These are phyloP conservation scores for Jackrogersella multiformis DNA, from an alignment of 495 filamentous ascomycete genomes.

Conservation along the genomic window DNA sequence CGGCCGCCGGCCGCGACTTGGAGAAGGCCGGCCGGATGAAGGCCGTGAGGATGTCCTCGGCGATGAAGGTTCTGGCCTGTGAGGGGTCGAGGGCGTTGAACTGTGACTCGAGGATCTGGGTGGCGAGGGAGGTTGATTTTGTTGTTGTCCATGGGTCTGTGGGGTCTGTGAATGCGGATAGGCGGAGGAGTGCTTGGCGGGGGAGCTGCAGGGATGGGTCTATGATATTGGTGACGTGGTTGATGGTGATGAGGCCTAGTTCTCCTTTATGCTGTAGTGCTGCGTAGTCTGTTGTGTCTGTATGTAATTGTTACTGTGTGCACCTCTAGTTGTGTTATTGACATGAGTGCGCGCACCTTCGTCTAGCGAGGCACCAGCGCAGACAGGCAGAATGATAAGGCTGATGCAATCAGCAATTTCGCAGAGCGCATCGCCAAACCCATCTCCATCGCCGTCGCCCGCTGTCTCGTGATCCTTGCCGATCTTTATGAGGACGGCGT, in stretches of 20 bases:
- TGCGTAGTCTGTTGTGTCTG: slow-evolving; percentile 40
- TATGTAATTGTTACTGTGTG: neutral
- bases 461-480: neutral
- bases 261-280: slow-evolving; percentile 32
- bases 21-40: slow-evolving; percentile 76
- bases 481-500: slow-evolving; percentile 24
- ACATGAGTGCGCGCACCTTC: slow-evolving; percentile 25
- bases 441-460: neutral
- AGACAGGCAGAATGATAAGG: slow-evolving; percentile 33
- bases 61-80: slow-evolving; percentile 50
- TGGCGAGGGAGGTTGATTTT: slow-evolving; percentile 55
- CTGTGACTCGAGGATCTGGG: slow-evolving; percentile 38
- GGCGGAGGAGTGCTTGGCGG: slow-evolving; percentile 39
- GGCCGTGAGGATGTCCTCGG: slow-evolving; percentile 62
- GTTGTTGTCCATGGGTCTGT: slow-evolving; percentile 64
- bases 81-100: neutral
- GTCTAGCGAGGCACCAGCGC: slow-evolving; percentile 27
- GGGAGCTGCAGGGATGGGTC: slow-evolving; percentile 29
- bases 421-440: neutral
- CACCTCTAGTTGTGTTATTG: neutral
- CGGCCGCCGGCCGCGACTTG: slow-evolving; percentile 69
- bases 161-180: slow-evolving; percentile 58
- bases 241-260: slow-evolving; percentile 28
- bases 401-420: slow-evolving; percentile 27
- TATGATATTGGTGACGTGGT: slow-evolving; percentile 8